These are phyloP conservation scores for Senna tora DNA, from an alignment of 306 rosid species.

Conservation along the genomic window DNA sequence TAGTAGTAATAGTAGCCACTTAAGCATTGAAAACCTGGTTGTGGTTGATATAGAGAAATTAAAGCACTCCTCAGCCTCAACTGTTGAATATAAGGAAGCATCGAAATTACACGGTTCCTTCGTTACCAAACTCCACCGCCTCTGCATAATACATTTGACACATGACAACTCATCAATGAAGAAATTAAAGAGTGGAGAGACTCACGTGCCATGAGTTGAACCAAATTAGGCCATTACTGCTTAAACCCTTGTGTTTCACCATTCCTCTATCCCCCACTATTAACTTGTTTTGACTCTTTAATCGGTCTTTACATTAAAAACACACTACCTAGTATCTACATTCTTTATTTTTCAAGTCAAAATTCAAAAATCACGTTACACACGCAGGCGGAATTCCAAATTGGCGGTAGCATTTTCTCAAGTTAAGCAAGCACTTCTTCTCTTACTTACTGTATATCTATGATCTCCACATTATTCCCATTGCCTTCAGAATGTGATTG, in stretches of 20 bases:
- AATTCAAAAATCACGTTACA: background rate
- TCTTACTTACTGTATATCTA: background rate
- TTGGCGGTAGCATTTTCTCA: background rate
- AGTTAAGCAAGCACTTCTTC: background rate
- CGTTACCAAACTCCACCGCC: background rate
- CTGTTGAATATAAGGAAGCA: background rate
- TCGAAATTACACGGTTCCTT: background rate
- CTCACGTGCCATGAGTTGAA: too few relatives aligned
- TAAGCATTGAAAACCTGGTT: background rate
- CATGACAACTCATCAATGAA: too few relatives aligned
- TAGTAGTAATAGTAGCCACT: background rate
- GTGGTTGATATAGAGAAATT: background rate
- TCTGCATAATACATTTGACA: background rate
- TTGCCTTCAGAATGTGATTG: background rate
- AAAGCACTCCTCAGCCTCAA: too few relatives aligned
- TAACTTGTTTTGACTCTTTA: too few relatives aligned
- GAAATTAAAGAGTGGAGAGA: background rate
- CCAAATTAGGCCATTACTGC: too few relatives aligned
- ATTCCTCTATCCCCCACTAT: too few relatives aligned
- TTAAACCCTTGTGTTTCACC: too few relatives aligned
- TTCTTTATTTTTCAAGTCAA: background rate
- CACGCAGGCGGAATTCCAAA: conserved; percentile 1
- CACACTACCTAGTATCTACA: too few relatives aligned
- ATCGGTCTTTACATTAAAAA: too few relatives aligned
- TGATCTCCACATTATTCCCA: background rate